phyloP scores from a whole-genome alignment of 306 rosid genomes.

The Lupinus albus region DNA sequence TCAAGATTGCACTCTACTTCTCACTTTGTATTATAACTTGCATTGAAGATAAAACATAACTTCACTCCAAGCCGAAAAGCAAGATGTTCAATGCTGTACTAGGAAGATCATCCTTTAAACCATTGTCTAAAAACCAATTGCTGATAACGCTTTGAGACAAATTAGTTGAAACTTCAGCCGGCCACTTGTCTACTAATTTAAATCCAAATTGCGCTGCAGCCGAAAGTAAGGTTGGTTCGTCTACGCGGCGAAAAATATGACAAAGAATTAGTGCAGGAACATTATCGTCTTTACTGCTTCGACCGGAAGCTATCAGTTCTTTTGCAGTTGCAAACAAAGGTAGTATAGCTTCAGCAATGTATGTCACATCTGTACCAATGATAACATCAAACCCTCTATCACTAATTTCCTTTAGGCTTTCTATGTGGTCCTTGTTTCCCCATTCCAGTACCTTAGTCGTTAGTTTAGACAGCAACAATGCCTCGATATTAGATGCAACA shows the following conservation, averaged over 20 bases:
- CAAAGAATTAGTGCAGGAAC: slow-evolving; percentile 68
- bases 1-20: slow-evolving; percentile 17
- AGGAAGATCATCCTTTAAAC: slow-evolving; percentile 50
- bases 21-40: slow-evolving; percentile 26
- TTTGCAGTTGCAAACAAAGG: slow-evolving; percentile 82
- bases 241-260: slow-evolving; percentile 76
- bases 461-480: slow-evolving; percentile 52
- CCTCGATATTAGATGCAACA: slow-evolving; percentile 61
- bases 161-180: slow-evolving; percentile 41
- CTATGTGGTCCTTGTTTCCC: slow-evolving; percentile 72
- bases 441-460: slow-evolving; percentile 58
- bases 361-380: slow-evolving; percentile 85
- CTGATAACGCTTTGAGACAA: slow-evolving; percentile 47
- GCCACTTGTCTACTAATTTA: slow-evolving; percentile 72
- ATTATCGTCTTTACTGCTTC: slow-evolving; percentile 33
- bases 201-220: slow-evolving; percentile 67
- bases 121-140: slow-evolving; percentile 65
- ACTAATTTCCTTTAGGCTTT: slow-evolving; percentile 60
- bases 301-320: slow-evolving; percentile 58
- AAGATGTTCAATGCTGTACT: slow-evolving; percentile 63
- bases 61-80: slow-evolving; percentile 60
- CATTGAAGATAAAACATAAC: slow-evolving; percentile 19
- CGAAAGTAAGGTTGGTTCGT: slow-evolving; percentile 72
- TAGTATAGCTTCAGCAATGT: slow-evolving; percentile 70
- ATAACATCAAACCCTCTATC: slow-evolving; percentile 70